A percentile compares a stretch with the other conserved stretches of the same genome.
phyloP scores from a whole-genome alignment of 2,329 filamentous ascomycete species.

The Periconia macrospinosa region DNA sequence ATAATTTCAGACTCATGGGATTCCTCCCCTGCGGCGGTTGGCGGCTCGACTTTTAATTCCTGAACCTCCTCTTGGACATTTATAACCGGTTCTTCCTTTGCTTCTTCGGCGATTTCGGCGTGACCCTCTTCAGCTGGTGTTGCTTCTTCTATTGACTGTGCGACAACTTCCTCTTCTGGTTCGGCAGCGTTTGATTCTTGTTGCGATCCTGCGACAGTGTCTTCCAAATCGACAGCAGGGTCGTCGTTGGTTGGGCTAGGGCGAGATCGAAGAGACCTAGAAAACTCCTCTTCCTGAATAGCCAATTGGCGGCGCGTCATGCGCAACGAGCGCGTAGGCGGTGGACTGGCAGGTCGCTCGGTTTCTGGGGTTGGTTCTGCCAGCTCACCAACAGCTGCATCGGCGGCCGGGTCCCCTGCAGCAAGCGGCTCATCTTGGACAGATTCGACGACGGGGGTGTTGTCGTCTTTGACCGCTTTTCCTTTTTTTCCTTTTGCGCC shows the following conservation, averaged over 20 bases:
- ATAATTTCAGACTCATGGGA: neutral
- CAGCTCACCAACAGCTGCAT: slow-evolving; percentile 22
- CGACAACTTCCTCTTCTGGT: neutral
- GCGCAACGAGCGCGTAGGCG: slow-evolving; percentile 27
- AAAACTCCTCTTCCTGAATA: slow-evolving; percentile 34
- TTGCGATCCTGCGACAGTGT: slow-evolving; percentile 5
- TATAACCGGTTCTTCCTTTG: slow-evolving; percentile 7
- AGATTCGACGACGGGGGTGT: slow-evolving; percentile 19
- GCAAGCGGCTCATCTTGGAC: slow-evolving; percentile 19
- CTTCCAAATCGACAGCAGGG: slow-evolving; percentile 5
- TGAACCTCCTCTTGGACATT: slow-evolving; percentile 6
- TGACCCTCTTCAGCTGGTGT: neutral
- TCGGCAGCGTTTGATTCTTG: slow-evolving; percentile 1
- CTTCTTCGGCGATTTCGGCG: slow-evolving; percentile 3
- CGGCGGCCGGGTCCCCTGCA: slow-evolving; percentile 19
- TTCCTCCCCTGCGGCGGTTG: neutral
- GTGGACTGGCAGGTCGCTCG: slow-evolving; percentile 25
- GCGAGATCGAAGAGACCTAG: slow-evolving; percentile 21
- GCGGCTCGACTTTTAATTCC: slow-evolving; percentile 2
- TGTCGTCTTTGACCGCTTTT: slow-evolving; percentile 30
- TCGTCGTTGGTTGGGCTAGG: slow-evolving; percentile 12
- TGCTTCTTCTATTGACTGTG: slow-evolving; percentile 1
- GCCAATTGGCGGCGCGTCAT: slow-evolving; percentile 40
- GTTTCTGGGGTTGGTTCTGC: slow-evolving; percentile 16
- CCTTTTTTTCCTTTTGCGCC: slow-evolving; percentile 31